Conservation (phyloP, 108 stramenopile species). For the Licmophora abbreviata region DNA sequence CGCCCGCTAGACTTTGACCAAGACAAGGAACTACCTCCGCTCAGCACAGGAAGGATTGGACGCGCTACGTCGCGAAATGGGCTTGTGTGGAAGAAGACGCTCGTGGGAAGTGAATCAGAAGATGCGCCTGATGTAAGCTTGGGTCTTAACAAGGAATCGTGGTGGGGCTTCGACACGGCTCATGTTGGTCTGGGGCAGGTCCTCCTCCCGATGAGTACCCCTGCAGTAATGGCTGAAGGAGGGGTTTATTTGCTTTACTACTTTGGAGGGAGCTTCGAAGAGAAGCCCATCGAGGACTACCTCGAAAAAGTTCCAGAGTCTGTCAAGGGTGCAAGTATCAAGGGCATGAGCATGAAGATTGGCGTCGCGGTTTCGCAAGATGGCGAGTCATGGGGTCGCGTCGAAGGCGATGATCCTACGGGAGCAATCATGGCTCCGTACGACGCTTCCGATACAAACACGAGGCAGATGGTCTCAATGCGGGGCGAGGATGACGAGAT, state of each 20-base stretch:
- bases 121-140: constrained; percentile 58
- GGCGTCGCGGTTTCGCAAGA: constrained; percentile 89
- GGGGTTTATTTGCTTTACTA: constrained; percentile 91
- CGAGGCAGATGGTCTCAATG: constrained; percentile 19
- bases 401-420: constrained; percentile 78
- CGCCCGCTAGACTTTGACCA: constrained; percentile 26
- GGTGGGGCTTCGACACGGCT: constrained; percentile 91
- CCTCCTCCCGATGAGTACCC: constrained; percentile 72
- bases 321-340: constrained; percentile 46
- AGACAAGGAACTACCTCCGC: constrained; percentile 46
- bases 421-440: constrained; percentile 71
- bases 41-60: constrained; percentile 75
- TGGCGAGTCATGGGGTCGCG: constrained; percentile 79
- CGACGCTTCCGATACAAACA: constrained; percentile 39
- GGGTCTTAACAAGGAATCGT: constrained; percentile 81
- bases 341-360: constrained; percentile 86
- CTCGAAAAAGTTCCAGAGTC: constrained; percentile 25
- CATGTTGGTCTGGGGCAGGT: constrained; percentile 88
- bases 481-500: constrained; percentile 32
- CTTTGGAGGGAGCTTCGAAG: constrained; percentile 81
- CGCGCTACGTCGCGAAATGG: constrained; percentile 67
- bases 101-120: constrained; percentile 37
- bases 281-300: constrained; percentile 50
- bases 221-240: constrained; percentile 71
- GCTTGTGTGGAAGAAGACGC: constrained; percentile 57